A percentile compares a stretch with the other conserved stretches of the same genome.
These are phyloP conservation scores for Przewalskia tangutica DNA, from an alignment of 257 asterid species.

Conservation along the genomic window DNA sequence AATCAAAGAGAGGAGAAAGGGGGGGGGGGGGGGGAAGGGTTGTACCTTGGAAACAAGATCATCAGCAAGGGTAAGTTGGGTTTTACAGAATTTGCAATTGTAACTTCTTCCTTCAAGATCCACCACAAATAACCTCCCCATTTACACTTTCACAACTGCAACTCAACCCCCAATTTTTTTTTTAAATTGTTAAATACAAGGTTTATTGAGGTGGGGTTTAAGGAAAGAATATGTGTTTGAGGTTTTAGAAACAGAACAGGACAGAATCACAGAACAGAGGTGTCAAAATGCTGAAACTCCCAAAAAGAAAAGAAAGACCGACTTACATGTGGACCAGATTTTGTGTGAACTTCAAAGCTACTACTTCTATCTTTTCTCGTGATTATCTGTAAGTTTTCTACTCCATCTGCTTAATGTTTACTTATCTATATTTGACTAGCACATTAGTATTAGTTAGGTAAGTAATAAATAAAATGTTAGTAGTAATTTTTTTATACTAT, in stretches of 20 bases:
- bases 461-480: too few species aligned
- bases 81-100: conserved; percentile 75
- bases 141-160: conserved; percentile 7
- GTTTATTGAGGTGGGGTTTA: not conserved
- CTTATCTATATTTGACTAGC: too few species aligned
- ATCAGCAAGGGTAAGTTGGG: conserved; percentile 48
- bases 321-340: not conserved
- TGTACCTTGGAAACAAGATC: conserved; percentile 48
- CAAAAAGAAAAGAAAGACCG: too few species aligned
- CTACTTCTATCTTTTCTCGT: not conserved
- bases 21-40: not conserved
- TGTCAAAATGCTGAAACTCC: not conserved
- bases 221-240: not conserved
- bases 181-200: not conserved
- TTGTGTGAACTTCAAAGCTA: not conserved
- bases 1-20: not conserved
- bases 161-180: not conserved
- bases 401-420: too few species aligned
- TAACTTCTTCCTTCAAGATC: conserved; percentile 63
- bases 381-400: too few species aligned
- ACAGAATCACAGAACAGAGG: not conserved
- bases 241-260: not conserved
- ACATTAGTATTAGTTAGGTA: too few species aligned
- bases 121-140: conserved; percentile 67
- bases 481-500: too few species aligned